A percentile compares a stretch with the other conserved stretches of the same genome.
Evolutionary conservation across 1,284 basidiomycete genomes (phyloP).

Genomic region (Pseudozyma thailandica): DNA sequence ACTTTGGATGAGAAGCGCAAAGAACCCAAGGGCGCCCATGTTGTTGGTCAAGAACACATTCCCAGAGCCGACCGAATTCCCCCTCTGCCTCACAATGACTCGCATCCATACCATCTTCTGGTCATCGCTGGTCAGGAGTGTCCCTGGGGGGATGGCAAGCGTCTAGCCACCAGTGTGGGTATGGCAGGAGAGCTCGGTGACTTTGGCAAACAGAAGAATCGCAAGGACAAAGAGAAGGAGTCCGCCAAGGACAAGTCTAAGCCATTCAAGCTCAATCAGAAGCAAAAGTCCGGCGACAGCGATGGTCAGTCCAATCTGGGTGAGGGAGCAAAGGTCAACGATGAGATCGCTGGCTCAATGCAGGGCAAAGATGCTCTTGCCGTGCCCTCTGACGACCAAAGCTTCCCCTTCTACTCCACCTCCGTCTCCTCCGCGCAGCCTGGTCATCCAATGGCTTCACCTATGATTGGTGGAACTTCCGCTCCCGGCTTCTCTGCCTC

Average conservation of each 20-base stretch:
- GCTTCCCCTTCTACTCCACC: slow-evolving; percentile 24
- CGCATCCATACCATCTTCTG: slow-evolving; percentile 82
- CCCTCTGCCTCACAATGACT: slow-evolving; percentile 55
- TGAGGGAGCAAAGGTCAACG: slow-evolving; percentile 9
- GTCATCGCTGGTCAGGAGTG: slow-evolving; percentile 79
- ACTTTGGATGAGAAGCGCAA: neutral
- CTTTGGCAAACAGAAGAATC: slow-evolving; percentile 42
- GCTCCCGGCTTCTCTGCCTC: slow-evolving; percentile 19
- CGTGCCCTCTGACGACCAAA: slow-evolving; percentile 13
- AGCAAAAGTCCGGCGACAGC: slow-evolving; percentile 38
- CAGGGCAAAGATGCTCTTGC: slow-evolving; percentile 6
- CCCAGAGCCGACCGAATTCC: slow-evolving; percentile 59
- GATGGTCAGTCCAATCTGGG: slow-evolving; percentile 5
- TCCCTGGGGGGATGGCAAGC: slow-evolving; percentile 64
- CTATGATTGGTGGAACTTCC: slow-evolving; percentile 38
- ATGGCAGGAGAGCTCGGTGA: slow-evolving; percentile 63
- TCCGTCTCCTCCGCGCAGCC: slow-evolving; percentile 23
- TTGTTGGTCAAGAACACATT: slow-evolving; percentile 51
- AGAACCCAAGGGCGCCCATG: slow-evolving; percentile 30
- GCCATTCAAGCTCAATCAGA: slow-evolving; percentile 42
- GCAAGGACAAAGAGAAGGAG: slow-evolving; percentile 41
- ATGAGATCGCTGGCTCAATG: slow-evolving; percentile 2
- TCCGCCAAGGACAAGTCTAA: slow-evolving; percentile 34
- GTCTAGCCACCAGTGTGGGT: slow-evolving; percentile 57
- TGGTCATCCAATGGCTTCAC: slow-evolving; percentile 34